Conservation (phyloP, 2,329 filamentous ascomycete genomes). For the Pseudonectria buxi region DNA sequence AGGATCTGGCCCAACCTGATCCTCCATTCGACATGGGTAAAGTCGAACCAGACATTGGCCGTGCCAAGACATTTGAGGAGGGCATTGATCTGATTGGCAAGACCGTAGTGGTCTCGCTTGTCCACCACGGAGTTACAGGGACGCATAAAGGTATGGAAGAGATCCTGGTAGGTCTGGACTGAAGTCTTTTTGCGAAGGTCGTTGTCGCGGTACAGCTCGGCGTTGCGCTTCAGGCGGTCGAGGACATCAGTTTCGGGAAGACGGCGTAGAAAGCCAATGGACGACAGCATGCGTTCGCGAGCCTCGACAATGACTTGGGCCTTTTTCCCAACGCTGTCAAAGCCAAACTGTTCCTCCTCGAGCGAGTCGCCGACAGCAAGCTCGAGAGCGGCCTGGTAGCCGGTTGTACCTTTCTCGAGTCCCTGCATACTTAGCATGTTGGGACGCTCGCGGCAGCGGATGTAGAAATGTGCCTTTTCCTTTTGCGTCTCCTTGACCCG, state of each 20-base stretch:
- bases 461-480: slow-evolving; percentile 50
- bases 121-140: slow-evolving; percentile 51
- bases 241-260: slow-evolving; percentile 52
- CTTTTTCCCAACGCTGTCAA: slow-evolving; percentile 48
- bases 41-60: slow-evolving; percentile 66
- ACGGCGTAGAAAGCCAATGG: slow-evolving; percentile 46
- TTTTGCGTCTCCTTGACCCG: slow-evolving; percentile 38
- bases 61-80: slow-evolving; percentile 59
- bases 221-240: slow-evolving; percentile 51
- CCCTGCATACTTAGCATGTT: slow-evolving; percentile 69
- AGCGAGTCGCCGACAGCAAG: slow-evolving; percentile 58
- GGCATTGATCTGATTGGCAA: slow-evolving; percentile 64
- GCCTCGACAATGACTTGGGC: slow-evolving; percentile 50
- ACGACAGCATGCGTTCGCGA: slow-evolving; percentile 49
- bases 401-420: slow-evolving; percentile 63
- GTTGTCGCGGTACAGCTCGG: slow-evolving; percentile 48
- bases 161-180: slow-evolving; percentile 54
- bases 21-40: slow-evolving; percentile 68
- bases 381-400: slow-evolving; percentile 62
- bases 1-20: slow-evolving; percentile 66
- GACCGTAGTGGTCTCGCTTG: slow-evolving; percentile 51
- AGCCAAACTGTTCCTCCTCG: slow-evolving; percentile 55
- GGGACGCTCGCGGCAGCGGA: slow-evolving; percentile 54
- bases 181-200: slow-evolving; percentile 44
- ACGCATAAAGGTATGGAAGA: slow-evolving; percentile 54